Evolutionary conservation across 495 filamentous ascomycete genomes (phyloP), one percentile per base, ranked within the genome.

Genomic region (Ramalina intermedia): DNA sequence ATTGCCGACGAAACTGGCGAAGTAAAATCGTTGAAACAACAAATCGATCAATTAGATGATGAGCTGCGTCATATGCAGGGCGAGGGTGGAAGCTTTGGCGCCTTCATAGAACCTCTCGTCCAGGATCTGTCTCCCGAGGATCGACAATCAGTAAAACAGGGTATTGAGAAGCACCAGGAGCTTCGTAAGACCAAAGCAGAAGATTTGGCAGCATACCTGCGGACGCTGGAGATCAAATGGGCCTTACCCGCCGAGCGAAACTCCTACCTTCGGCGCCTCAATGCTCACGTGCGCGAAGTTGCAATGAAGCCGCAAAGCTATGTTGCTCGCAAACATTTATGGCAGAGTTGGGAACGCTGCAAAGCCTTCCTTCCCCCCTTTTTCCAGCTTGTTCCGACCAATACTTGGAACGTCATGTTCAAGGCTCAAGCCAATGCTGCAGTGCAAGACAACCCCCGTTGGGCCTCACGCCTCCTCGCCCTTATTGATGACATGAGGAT

Each of bases 401-500:
- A 66, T 26, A 62, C 70, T 13, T 81, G 78, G 78, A 59, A 69
- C n/a, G 60, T 71, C 11, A 58, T 81, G 6, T 81, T 75, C 71
- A 64, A 63, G 48, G 56, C 68, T 36, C 60, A 76, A 29, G 60
- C 67, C 8, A 16, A 37, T 36, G 58, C 52, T 36, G 60, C 63
- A 51, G 52, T 57, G 2, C 53, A 63, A 3, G 60, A 69, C 8
- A 71, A 73, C 52, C 58, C 71, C 24, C 68, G 75, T 42, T 76
- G 76, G 36, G 73, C 80, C 61, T 61, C 66, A 12, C 79, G 80
- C 62, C 56, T 85, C 16, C 74, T 78, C 47, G 56, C 64, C 11
- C 64, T 89, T 13, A 66, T 73, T 6, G 69, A 77, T 57, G 84
- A 87, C 54, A 78, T 82, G 61, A 59, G 66, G 23, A 65, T 73